A percentile compares a stretch with the other conserved stretches of the same genome.
phyloP scores from a whole-genome alignment of 768 basidiomycete species.

The Strobilomyces echinocephalus region DNA sequence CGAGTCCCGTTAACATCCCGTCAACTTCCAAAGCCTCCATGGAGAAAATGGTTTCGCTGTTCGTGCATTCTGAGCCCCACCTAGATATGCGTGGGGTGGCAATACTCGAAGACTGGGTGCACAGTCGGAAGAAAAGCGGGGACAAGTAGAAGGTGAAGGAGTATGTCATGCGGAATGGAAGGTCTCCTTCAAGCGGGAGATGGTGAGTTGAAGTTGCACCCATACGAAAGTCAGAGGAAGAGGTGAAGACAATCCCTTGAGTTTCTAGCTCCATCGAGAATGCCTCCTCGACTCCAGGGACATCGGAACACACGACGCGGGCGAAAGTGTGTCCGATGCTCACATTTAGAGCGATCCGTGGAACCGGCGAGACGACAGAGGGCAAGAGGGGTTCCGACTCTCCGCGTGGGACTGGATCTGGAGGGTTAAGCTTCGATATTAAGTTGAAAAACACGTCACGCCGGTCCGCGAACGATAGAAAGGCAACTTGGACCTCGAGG shows the following conservation, averaged over 20 bases:
- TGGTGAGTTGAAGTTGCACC: conserved; percentile 17
- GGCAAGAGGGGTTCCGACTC: conserved; percentile 21
- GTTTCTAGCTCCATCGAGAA: conserved; percentile 54
- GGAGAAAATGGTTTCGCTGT: conserved; percentile 50
- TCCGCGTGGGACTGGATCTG: conserved; percentile 7
- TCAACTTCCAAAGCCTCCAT: conserved; percentile 51
- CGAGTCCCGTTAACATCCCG: conserved; percentile 43
- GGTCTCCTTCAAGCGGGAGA: conserved; percentile 30
- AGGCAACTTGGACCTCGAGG: conserved; percentile 40
- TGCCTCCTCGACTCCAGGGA: conserved; percentile 36
- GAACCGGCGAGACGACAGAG: conserved; percentile 37
- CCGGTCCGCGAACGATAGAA: conserved; percentile 49
- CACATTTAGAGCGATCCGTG: conserved; percentile 45
- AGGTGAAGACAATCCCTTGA: conserved; percentile 44
- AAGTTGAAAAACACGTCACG: conserved; percentile 48
- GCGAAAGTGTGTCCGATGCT: conserved; percentile 47
- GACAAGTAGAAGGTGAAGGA: conserved; percentile 40
- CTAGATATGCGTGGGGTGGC: conserved; percentile 27
- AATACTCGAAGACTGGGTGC: conserved; percentile 29
- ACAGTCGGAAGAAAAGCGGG: conserved; percentile 52
- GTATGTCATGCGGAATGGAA: conserved; percentile 44
- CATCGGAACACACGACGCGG: conserved; percentile 46
- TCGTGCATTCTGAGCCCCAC: conserved; percentile 35
- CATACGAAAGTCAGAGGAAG: conserved; percentile 40
- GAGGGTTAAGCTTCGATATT: conserved; percentile 16